Percentiles rank a stretch among this genome's conserved stretches.
Conservation (phyloP, 805 yeast species). For the Cyberlindnera mycetangii region DNA sequence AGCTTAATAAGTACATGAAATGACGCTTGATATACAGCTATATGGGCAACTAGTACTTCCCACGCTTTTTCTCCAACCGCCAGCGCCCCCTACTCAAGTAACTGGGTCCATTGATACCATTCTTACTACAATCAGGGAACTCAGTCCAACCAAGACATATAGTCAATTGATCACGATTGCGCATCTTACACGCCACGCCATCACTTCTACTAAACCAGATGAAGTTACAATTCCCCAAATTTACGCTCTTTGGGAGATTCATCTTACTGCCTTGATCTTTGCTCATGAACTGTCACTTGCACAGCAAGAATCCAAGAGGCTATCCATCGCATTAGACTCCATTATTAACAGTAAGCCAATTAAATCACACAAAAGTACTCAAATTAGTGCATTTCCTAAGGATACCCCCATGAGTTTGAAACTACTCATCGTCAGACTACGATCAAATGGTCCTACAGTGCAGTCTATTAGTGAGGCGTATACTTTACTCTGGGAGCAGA, state of each 20-base stretch:
- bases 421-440: slow-evolving; percentile 23
- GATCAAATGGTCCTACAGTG: slow-evolving; percentile 24
- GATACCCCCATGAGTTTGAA: slow-evolving; percentile 22
- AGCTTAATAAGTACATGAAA: no score
- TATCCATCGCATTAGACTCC: slow-evolving; percentile 22
- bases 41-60: slow-evolving; percentile 9
- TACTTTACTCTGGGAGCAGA: slow-evolving; percentile 15
- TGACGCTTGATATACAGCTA: background rate
- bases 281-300: slow-evolving; percentile 25
- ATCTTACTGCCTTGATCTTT: slow-evolving; percentile 21
- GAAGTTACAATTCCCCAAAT: slow-evolving; percentile 1
- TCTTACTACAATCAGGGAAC: slow-evolving; percentile 2
- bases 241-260: slow-evolving; percentile 26
- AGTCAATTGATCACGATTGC: slow-evolving; percentile 13
- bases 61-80: slow-evolving; percentile 14
- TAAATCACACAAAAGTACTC: background rate
- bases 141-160: slow-evolving; percentile 7
- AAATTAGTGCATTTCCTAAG: slow-evolving; percentile 13
- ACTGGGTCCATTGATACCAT: slow-evolving; percentile 3
- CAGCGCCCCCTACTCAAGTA: slow-evolving; percentile 5
- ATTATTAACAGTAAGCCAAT: slow-evolving; percentile 4
- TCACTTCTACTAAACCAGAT: background rate
- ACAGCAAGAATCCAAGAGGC: slow-evolving; percentile 26
- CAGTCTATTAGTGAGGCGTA: slow-evolving; percentile 17
- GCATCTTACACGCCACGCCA: slow-evolving; percentile 10